Base-by-base conservation (phyloP, 2,329 filamentous ascomycete genomes). In the Pseudogymnoascus verrucosus region DNA sequence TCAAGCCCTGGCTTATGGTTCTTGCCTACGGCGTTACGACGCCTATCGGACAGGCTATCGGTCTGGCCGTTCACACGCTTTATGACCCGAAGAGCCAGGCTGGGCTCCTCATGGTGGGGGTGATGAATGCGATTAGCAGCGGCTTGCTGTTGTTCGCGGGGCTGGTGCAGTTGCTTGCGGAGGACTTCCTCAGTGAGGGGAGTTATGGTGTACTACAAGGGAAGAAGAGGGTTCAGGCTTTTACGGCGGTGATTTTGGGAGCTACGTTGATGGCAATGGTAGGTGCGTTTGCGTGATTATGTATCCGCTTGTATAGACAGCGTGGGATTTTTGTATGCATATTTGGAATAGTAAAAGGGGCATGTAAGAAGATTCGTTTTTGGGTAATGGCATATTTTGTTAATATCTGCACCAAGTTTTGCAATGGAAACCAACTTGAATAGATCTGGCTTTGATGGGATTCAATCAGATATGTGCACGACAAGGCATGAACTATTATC, bases 61-160 rank as follows among this genome's bases (percentile, higher is more conserved):
- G 91, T 0, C 79, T 96, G 10, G 77, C 89, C 3, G 82, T 93
- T 19, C 90, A 95, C 74, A 86, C 85, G 37, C 77, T 95, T 67
- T 96, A 96, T 75, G 90, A 92, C 68, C 91, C 91, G 1, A 82
- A 84, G 69, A 91, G 88, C 69, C 83, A 90, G 71, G 84, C 86
- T 0, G 91, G 91, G 0, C 76, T 96, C 59, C 77, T 96, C 26
- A 88, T 93, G 77, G 91, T 96, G 5, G 91, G 91, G 6, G 85
- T 93, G 72, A 95, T 93, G 82, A 96, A 96, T 71, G 90, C 90
- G 40, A 89, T 96, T 61, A 92, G 89, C 8, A 88, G 88, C 61
- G 91, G 91, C 0, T 78, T 96, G 61, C 76, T 96, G 28, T 79
- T 96, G 3, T 96, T 93, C 72, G 91, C 91, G 0, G 90, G 90